Evolutionary conservation across 75 land plant species (phyloP).

Genomic region (Cunninghamia lanceolata): DNA sequence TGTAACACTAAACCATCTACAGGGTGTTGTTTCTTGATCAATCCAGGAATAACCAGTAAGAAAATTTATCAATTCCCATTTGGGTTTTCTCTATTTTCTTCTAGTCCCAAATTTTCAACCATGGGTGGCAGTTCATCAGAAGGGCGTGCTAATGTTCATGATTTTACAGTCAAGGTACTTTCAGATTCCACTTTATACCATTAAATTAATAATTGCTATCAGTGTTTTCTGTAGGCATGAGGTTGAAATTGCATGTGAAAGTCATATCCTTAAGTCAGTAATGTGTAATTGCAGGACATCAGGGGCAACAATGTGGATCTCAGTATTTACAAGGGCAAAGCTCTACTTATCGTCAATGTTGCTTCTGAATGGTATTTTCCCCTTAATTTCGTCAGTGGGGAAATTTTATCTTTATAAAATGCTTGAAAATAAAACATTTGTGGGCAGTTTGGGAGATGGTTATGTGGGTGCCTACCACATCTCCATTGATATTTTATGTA

Average conservation of each 20-base stretch:
- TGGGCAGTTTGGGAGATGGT: neutral
- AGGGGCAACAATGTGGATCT: slow-evolving; percentile 72
- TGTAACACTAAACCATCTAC: neutral
- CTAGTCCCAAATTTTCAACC: neutral
- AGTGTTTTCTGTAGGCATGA: neutral
- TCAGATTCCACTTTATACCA: neutral
- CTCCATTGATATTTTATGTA: no score
- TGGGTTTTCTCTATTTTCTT: neutral
- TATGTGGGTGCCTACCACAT: neutral
- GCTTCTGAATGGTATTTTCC: slow-evolving; percentile 42
- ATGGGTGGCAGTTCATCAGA: neutral
- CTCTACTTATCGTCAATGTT: slow-evolving; percentile 82
- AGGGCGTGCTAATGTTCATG: neutral
- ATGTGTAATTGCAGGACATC: slow-evolving; percentile 45
- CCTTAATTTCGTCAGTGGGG: neutral
- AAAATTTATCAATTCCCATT: neutral
- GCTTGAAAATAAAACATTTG: neutral
- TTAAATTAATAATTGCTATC: neutral
- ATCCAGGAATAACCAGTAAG: neutral
- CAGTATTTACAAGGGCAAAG: slow-evolving; percentile 76
- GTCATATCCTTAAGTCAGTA: neutral
- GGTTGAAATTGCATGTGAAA: neutral
- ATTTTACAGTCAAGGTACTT: slow-evolving; percentile 6
- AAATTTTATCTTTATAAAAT: neutral
- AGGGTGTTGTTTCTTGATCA: neutral